Evolutionary conservation across 139 green algal species (phyloP).

Genomic region (Micromonas commoda): DNA sequence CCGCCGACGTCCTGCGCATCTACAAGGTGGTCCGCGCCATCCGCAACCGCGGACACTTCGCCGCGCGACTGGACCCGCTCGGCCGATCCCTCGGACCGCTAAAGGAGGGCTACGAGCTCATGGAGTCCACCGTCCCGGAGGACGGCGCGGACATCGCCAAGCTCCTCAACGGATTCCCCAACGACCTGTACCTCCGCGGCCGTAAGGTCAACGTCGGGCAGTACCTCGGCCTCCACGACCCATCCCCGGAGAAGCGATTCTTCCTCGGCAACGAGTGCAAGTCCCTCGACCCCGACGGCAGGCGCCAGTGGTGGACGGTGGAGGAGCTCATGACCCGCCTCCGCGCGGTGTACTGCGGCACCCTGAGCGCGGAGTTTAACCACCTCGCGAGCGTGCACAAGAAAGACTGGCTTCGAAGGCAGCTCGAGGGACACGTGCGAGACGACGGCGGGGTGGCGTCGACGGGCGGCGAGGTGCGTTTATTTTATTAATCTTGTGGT

Average conservation of each 20-base stretch:
- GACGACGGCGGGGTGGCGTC: too few relatives aligned
- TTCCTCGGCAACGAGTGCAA: background rate
- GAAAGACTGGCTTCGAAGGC: slow-evolving; percentile 8
- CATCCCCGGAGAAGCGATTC: background rate
- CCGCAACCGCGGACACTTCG: slow-evolving; percentile 18
- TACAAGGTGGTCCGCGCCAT: slow-evolving; percentile 12
- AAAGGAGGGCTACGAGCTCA: background rate
- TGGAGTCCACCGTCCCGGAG: background rate
- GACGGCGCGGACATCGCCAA: background rate
- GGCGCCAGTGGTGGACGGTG: slow-evolving; percentile 2
- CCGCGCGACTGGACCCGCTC: slow-evolving; percentile 20
- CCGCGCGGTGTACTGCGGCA: slow-evolving; percentile 9
- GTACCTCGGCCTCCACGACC: slow-evolving; percentile 12
- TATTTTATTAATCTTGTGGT: too few relatives aligned
- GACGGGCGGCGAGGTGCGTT: too few relatives aligned
- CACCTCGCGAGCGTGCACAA: slow-evolving; percentile 9
- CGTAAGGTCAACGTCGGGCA: background rate
- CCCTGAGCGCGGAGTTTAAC: slow-evolving; percentile 3
- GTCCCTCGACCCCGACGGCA: background rate
- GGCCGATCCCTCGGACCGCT: slow-evolving; percentile 15
- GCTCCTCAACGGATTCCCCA: background rate
- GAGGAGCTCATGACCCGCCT: slow-evolving; percentile 10
- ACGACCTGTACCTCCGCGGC: background rate
- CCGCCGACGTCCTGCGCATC: background rate
- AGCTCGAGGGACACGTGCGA: background rate